Evolutionary conservation across 169 alveolate genomes (phyloP).

Genomic region (Theileria orientalis): DNA sequence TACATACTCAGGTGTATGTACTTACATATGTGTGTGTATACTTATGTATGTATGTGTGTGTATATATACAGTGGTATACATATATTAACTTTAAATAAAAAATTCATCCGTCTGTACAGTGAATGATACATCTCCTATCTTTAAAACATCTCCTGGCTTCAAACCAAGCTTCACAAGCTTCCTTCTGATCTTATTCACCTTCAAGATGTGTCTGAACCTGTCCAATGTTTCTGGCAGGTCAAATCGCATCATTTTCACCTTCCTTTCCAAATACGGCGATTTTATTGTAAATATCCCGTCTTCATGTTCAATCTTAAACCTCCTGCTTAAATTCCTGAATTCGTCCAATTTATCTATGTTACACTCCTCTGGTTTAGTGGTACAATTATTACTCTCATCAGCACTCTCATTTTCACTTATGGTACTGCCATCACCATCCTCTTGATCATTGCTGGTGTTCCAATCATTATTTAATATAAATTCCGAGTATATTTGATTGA

Average conservation of each 20-base stretch:
- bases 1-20: neutral
- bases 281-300: constrained; percentile 63
- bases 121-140: constrained; percentile 40
- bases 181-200: constrained; percentile 21
- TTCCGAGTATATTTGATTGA: constrained; percentile 6
- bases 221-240: constrained; percentile 54
- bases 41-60: neutral
- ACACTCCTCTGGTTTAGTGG: too few species aligned
- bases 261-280: constrained; percentile 69
- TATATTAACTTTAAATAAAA: neutral
- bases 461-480: constrained; percentile 9
- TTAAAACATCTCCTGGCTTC: constrained; percentile 34
- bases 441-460: too few species aligned
- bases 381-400: neutral
- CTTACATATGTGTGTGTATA: neutral
- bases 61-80: neutral
- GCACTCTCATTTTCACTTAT: neutral
- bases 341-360: constrained; percentile 66
- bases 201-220: constrained; percentile 37
- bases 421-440: constrained; percentile 16
- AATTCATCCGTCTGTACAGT: constrained; percentile 9
- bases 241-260: constrained; percentile 73
- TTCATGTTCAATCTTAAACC: constrained; percentile 57
- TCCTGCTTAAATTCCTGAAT: constrained; percentile 57
- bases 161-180: constrained; percentile 47